phyloP scores from a whole-genome alignment of 202 grass and related monocot species.

The Setaria italica region DNA sequence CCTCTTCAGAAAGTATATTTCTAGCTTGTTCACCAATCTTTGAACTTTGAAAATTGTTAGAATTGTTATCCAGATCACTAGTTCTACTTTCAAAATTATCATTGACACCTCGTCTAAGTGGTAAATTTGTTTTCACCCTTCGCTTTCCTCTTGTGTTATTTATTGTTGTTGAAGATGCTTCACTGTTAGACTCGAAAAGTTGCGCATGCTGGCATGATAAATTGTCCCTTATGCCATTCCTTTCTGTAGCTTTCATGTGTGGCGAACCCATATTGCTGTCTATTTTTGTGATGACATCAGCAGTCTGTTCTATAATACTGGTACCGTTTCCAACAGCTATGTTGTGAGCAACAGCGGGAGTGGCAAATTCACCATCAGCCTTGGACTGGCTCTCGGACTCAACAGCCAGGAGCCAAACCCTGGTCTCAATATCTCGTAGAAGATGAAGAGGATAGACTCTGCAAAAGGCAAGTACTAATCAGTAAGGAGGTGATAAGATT shows the following conservation, averaged over 20 bases:
- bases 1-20: constrained; percentile 63
- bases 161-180: constrained; percentile 48
- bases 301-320: constrained; percentile 97
- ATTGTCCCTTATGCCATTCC: constrained; percentile 62
- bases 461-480: constrained; percentile 40
- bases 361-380: constrained; percentile 64
- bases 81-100: constrained; percentile 64
- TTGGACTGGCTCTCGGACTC: constrained; percentile 87
- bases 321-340: constrained; percentile 60
- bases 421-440: constrained; percentile 94
- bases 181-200: constrained; percentile 55
- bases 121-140: constrained; percentile 72
- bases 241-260: constrained; percentile 61
- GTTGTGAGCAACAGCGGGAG: constrained; percentile 65
- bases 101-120: constrained; percentile 55
- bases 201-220: constrained; percentile 51
- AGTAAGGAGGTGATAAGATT: constrained; percentile 27
- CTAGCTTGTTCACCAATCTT: constrained; percentile 61
- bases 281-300: constrained; percentile 87
- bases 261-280: constrained; percentile 85
- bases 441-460: constrained; percentile 97
- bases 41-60: constrained; percentile 48
- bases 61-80: constrained; percentile 66
- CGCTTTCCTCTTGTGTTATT: constrained; percentile 69
- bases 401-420: constrained; percentile 97